Conservation (phyloP, 2,329 filamentous ascomycete genomes). For the Plenodomus lindquistii region DNA sequence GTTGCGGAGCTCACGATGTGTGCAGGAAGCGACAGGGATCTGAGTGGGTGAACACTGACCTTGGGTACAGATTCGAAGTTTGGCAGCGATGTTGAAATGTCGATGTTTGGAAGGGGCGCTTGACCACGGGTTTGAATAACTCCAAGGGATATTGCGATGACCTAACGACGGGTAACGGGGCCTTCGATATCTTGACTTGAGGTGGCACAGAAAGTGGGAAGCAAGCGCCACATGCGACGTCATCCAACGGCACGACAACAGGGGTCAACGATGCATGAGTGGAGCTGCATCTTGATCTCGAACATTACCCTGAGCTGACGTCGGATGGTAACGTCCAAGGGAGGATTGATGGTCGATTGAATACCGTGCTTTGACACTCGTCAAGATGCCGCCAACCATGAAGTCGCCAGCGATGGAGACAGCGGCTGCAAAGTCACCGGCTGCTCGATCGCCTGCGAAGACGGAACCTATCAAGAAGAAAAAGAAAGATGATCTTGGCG, state of each 20-base stretch:
- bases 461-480: constrained; percentile 1
- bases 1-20: neutral
- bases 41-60: constrained; percentile 15
- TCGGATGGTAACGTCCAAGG: constrained; percentile 8
- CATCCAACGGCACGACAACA: constrained; percentile 29
- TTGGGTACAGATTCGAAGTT: neutral
- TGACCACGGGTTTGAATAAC: neutral
- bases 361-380: constrained; percentile 3
- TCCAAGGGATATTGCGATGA: constrained; percentile 10
- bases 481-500: constrained; percentile 45
- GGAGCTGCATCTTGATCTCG: constrained; percentile 30
- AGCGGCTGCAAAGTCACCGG: constrained; percentile 2
- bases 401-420: constrained; percentile 16
- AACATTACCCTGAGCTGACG: constrained; percentile 22
- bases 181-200: constrained; percentile 27
- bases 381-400: constrained; percentile 27
- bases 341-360: neutral
- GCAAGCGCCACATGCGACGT: constrained; percentile 40
- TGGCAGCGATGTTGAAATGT: neutral
- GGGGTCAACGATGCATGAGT: constrained; percentile 25
- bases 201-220: constrained; percentile 34
- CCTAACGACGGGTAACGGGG: constrained; percentile 12
- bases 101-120: neutral
- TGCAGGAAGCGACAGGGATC: neutral
- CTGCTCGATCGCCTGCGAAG: constrained; percentile 3